These are phyloP conservation scores for Nakaseomyces sp. DNA, from an alignment of 1,139 yeast genomes.

Conservation along the genomic window DNA sequence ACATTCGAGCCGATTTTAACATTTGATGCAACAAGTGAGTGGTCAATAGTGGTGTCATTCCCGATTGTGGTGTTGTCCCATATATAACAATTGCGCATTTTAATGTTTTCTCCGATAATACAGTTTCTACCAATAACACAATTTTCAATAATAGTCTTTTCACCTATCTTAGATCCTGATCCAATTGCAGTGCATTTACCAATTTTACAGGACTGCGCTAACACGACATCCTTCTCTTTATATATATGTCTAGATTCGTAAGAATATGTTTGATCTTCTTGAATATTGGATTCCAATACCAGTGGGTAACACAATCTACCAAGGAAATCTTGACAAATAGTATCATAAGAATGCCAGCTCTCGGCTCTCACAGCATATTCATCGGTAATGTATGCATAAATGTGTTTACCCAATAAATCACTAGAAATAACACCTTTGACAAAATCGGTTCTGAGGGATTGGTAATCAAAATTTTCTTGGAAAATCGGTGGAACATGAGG, in stretches of 20 bases:
- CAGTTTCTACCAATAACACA: conserved; percentile 84
- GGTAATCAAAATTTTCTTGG: conserved; percentile 94
- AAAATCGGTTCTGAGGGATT: conserved; percentile 74
- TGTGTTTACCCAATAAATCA: conserved; percentile 82
- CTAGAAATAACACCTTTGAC: conserved; percentile 85
- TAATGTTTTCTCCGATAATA: conserved; percentile 68
- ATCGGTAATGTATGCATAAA: conserved; percentile 73
- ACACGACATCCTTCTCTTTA: conserved; percentile 70
- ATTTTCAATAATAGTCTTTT: conserved; percentile 43
- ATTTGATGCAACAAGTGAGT: conserved; percentile 61
- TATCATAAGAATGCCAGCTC: conserved; percentile 86
- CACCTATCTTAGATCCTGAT: conserved; percentile 55
- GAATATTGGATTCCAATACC: conserved; percentile 75
- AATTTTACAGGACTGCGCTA: conserved; percentile 86
- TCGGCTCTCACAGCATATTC: conserved; percentile 92
- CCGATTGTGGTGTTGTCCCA: conserved; percentile 78
- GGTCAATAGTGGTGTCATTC: conserved; percentile 49
- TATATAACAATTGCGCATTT: conserved; percentile 62
- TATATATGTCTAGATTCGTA: conserved; percentile 82
- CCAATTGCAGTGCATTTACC: conserved; percentile 76
- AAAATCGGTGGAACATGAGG: conserved; percentile 92
- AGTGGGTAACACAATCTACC: conserved; percentile 92
- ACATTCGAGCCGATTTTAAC: conserved; percentile 48
- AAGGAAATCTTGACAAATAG: conserved; percentile 81
- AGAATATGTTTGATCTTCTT: conserved; percentile 60